A percentile compares a stretch with the other conserved stretches of the same genome.
Evolutionary conservation across 129 eudicot genomes (phyloP).

Genomic region (Mikania micrantha): DNA sequence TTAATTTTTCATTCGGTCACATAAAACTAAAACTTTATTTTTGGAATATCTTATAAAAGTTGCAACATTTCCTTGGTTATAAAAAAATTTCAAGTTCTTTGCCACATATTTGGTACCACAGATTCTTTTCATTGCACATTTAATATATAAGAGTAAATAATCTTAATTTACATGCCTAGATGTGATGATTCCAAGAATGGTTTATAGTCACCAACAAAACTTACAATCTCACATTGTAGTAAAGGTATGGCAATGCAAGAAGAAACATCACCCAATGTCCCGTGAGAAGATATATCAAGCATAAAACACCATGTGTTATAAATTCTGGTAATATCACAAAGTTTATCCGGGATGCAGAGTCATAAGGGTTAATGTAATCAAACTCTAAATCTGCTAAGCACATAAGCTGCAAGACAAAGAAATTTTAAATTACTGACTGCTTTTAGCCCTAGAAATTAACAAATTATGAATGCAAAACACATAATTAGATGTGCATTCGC

Average conservation of each 20-base stretch:
- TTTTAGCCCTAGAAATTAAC: neutral
- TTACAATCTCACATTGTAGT: conserved; percentile 89
- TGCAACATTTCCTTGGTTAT: neutral
- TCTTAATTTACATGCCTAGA: neutral
- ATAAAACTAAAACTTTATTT: neutral
- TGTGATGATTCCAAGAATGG: neutral
- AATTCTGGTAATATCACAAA: conserved; percentile 73
- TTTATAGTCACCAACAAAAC: conserved; percentile 14
- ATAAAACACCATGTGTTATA: conserved; percentile 67
- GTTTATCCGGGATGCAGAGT: conserved; percentile 89
- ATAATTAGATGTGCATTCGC: neutral
- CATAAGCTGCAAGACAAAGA: conserved; percentile 67
- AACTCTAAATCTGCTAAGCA: conserved; percentile 98
- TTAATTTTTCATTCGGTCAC: neutral
- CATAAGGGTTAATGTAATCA: conserved; percentile 96
- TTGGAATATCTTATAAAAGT: neutral
- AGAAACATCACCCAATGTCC: conserved; percentile 98
- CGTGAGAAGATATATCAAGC: conserved; percentile 67
- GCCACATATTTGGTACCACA: neutral
- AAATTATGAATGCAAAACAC: neutral
- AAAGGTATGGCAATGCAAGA: conserved; percentile 70
- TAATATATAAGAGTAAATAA: neutral
- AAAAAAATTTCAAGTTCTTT: neutral
- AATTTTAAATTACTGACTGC: neutral
- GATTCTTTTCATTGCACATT: neutral